Evolutionary conservation across 352 stramenopile species (phyloP), one percentile per base, ranked within the genome.

Genomic region (Phytophthora rubi): DNA sequence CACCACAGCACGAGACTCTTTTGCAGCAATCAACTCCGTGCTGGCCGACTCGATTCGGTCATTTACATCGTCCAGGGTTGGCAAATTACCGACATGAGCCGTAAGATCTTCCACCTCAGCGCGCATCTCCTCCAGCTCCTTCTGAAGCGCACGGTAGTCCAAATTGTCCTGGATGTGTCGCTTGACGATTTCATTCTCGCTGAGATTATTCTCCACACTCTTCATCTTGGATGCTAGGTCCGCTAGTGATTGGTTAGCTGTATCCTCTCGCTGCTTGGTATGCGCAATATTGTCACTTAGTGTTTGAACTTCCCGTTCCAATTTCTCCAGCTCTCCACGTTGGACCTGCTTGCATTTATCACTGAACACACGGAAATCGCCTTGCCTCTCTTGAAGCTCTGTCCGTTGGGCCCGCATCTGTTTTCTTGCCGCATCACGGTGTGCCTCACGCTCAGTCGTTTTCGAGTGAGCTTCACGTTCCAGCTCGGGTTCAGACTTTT

Each of bases 141-240:
- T 84, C 53, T 89, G 69, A 23, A 89, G 37, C 0, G 67, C 61
- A 35, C 86, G 86, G 53, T 90, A 91, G 6, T 94, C 84, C 35
- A 96, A 52, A 44, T 96, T 96, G 55, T 94, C 86, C 35, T 75
- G 79, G 35, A 96, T 91, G 9, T 93, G 79, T 10, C 81, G 85
- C 62, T 93, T 93, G 10, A 87, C 42, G 0, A 71, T 76, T 67
- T 93, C 84, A 33, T 87, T 77, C 8, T 91, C 21, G 18, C 67
- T 68, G 0, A 96, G 35, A 44, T 75, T 80, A 3, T 77, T 42
- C 4, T 76, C 70, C 0, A 75, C 79, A 30, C 13, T 73, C 16
- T 69, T 61, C 44, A 95, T 87, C 44, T 89, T 71, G 0, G 89
- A 80, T 13, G 68, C 45, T 13, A 95, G 68, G 48, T 86, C 76